These are phyloP conservation scores for Colletotrichum abscissum DNA, from an alignment of 2,329 filamentous ascomycete genomes.

Conservation along the genomic window DNA sequence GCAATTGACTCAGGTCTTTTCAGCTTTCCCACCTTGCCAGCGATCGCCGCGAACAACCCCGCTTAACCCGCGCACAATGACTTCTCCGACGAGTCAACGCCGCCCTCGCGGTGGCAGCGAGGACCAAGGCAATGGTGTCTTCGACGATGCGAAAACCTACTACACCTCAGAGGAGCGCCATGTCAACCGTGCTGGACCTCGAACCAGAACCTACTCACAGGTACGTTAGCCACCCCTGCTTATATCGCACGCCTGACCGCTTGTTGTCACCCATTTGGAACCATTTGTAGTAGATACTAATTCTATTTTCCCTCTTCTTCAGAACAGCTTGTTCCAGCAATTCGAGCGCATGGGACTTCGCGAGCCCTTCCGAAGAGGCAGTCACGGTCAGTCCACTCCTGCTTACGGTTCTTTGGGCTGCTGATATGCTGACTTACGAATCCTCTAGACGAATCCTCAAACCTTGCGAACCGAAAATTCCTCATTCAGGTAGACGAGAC, in stretches of 20 bases:
- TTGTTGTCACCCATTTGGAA: not conserved
- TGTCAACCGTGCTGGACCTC: conserved; percentile 58
- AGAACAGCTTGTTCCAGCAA: conserved; percentile 67
- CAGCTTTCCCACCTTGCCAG: conserved; percentile 1
- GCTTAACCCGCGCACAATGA: conserved; percentile 28
- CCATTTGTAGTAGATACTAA: conserved; percentile 11
- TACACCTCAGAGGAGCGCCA: conserved; percentile 68
- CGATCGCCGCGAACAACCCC: not conserved
- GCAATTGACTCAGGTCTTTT: conserved; percentile 10
- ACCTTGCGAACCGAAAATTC: conserved; percentile 76
- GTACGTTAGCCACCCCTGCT: conserved; percentile 44
- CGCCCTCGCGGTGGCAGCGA: conserved; percentile 53
- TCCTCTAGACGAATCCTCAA: conserved; percentile 75
- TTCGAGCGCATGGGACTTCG: conserved; percentile 62
- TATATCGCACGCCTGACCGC: conserved; percentile 8
- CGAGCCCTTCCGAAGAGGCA: conserved; percentile 68
- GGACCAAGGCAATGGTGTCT: conserved; percentile 56
- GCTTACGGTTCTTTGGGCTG: not conserved
- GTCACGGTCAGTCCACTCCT: conserved; percentile 60
- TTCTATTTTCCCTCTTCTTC: not conserved
- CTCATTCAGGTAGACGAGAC: conserved; percentile 89
- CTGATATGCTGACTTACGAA: conserved; percentile 1
- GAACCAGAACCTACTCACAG: conserved; percentile 69
- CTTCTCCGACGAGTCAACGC: conserved; percentile 34
- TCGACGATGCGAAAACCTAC: conserved; percentile 69